These are phyloP conservation scores for Macrocybe gigantea DNA, from an alignment of 768 basidiomycete genomes.

Conservation along the genomic window DNA sequence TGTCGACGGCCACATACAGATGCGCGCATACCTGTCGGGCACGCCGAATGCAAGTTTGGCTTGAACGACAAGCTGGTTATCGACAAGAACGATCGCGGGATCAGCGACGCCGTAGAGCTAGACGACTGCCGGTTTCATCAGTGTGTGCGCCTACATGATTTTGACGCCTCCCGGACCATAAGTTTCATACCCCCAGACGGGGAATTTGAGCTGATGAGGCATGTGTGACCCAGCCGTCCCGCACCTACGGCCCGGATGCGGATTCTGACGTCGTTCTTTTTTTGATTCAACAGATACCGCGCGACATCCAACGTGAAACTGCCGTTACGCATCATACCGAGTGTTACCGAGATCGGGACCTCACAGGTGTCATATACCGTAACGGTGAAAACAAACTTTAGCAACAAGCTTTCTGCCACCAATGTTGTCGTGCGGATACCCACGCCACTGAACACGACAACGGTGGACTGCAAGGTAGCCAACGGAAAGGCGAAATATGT, in stretches of 20 bases:
- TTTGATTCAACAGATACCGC: constrained; percentile 63
- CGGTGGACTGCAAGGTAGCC: constrained; percentile 86
- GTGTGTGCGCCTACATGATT: constrained; percentile 92
- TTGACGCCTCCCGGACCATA: constrained; percentile 90
- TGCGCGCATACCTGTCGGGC: constrained; percentile 95
- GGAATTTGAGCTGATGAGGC: constrained; percentile 98
- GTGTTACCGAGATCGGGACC: constrained; percentile 90
- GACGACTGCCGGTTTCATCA: constrained; percentile 99
- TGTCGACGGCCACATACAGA: constrained; percentile 95
- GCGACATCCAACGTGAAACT: constrained; percentile 95
- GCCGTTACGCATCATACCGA: constrained; percentile 84
- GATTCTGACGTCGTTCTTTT: background rate
- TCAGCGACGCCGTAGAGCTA: constrained; percentile 82
- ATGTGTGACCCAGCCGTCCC: constrained; percentile 14
- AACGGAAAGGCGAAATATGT: constrained; percentile 97
- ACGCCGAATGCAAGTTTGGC: constrained; percentile 98
- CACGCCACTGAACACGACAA: constrained; percentile 92
- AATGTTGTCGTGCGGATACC: constrained; percentile 92
- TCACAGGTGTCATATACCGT: constrained; percentile 88
- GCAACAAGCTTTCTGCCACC: constrained; percentile 87
- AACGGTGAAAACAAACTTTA: constrained; percentile 84
- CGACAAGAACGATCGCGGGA: constrained; percentile 70
- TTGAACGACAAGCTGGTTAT: constrained; percentile 98
- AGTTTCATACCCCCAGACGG: constrained; percentile 98
- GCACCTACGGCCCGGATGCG: no score